Base-by-base conservation (phyloP, 2,329 filamentous ascomycete species). In the Pseudocercospora pini-densiflorae region DNA sequence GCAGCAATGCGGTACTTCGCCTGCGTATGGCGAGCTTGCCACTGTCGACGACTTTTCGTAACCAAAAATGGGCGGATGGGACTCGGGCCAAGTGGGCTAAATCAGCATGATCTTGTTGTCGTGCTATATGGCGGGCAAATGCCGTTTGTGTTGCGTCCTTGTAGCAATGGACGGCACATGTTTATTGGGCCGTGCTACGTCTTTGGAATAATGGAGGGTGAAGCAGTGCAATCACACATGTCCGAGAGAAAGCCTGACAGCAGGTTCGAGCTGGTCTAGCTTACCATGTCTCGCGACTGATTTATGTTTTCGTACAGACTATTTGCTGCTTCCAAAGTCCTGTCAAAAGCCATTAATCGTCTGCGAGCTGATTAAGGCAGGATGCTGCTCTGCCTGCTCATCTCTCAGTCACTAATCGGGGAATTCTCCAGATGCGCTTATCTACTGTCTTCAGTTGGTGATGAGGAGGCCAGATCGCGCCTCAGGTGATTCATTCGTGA, bases 101-200 rank as follows among this genome's bases (percentile, higher is more conserved):
- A n/a, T n/a, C n/a, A n/a, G n/a, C n/a, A n/a, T n/a, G n/a, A n/a
- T n/a, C n/a, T n/a, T n/a, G n/a, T n/a, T n/a, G n/a, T n/a, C 8
- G 43, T 62, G 6, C 19, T 68, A 1, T 59, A 55, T 36, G 65
- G 65, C 24, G 58, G 47, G 0, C 14, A 27, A 9, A 23, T 58
- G 7, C 65, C 65, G 3, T 67, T 59, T 29, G 61, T 57, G 5
- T 14, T 67, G 3, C 65, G 62, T n/a, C 49, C 23, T 16, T 14
- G 16, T 2, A 5, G 5, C n/a, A 23, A 60, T 16, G 51, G 14
- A 9, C 21, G 29, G 29, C 54, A 59, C 27, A 19, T 1, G 10
- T 61, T 49, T 4, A 16, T 67, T 21, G 65, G 65, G 10, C 27
- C 7, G 3, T 67, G 65, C 43, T 67, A 67, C 55, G 65, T 67